phyloP scores from a whole-genome alignment of 306 rosid species.

The Prosopis cineraria region DNA sequence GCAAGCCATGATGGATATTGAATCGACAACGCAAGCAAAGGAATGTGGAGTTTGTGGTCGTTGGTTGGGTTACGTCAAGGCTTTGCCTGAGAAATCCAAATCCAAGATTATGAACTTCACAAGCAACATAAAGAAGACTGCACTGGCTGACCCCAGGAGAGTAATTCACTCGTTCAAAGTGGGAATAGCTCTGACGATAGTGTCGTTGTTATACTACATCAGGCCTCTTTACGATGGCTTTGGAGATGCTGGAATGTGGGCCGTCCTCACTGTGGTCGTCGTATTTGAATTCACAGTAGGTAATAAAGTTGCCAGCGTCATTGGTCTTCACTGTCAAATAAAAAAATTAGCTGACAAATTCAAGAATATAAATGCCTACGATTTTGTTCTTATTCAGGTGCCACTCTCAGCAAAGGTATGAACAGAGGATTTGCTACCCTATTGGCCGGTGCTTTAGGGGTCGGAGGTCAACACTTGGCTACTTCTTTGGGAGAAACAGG shows the following conservation, averaged over 20 bases:
- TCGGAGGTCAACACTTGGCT: constrained; percentile 73
- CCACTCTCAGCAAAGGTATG: constrained; percentile 71
- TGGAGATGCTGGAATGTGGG: constrained; percentile 69
- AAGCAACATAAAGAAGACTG: constrained; percentile 47
- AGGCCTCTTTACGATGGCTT: constrained; percentile 58
- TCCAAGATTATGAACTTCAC: constrained; percentile 34
- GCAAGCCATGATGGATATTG: constrained; percentile 52
- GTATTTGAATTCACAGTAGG: constrained; percentile 68
- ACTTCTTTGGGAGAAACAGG: constrained; percentile 56
- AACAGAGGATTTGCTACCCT: constrained; percentile 88
- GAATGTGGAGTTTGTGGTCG: constrained; percentile 8
- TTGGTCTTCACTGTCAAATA: background rate
- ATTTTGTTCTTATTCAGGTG: constrained; percentile 58
- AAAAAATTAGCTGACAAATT: too few relatives aligned
- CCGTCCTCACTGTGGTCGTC: constrained; percentile 62
- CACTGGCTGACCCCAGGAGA: constrained; percentile 67
- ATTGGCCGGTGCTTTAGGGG: constrained; percentile 76
- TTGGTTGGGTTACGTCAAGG: constrained; percentile 27
- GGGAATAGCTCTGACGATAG: constrained; percentile 70
- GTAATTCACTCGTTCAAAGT: constrained; percentile 69
- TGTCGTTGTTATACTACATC: constrained; percentile 57
- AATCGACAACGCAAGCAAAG: constrained; percentile 20
- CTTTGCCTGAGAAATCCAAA: constrained; percentile 38
- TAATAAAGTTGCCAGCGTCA: constrained; percentile 21
- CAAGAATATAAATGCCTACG: background rate